Conservation (phyloP, 495 filamentous ascomycete genomes). For the Baudoinia panamericana region DNA sequence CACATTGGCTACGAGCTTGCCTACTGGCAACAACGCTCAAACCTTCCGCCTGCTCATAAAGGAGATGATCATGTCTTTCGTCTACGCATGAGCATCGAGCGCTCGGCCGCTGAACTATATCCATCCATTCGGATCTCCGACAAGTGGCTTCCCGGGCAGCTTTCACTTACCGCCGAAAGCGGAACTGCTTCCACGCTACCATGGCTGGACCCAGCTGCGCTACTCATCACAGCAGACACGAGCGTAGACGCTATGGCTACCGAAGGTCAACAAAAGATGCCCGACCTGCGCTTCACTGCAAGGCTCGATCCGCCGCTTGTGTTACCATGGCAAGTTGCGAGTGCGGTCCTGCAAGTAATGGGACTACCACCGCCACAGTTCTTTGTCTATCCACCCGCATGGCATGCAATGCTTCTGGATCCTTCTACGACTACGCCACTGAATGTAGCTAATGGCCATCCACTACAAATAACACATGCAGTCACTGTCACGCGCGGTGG, state of each 20-base stretch:
- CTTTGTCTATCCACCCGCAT: conserved; percentile 2
- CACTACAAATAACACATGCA: conserved; percentile 11
- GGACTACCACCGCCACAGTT: conserved; percentile 36
- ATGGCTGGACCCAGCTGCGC: conserved; percentile 50
- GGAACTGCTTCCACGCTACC: conserved; percentile 43
- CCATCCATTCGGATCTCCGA: conserved; percentile 49
- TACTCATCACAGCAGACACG: conserved; percentile 23
- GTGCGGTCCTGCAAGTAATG: conserved; percentile 54
- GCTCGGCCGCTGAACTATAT: conserved; percentile 38
- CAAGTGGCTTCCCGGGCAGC: conserved; percentile 49
- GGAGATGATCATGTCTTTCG: conserved; percentile 34
- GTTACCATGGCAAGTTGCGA: conserved; percentile 52
- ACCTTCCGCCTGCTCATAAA: conserved; percentile 8
- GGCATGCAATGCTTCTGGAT: conserved; percentile 10
- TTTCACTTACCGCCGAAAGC: conserved; percentile 31
- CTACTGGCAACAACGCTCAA: conserved; percentile 50
- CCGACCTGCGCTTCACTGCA: conserved; percentile 70
- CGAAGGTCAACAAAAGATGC: conserved; percentile 42
- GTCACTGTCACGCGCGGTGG: conserved; percentile 28
- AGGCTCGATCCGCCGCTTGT: conserved; percentile 73
- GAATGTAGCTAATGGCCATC: conserved; percentile 24
- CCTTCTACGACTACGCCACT: not conserved
- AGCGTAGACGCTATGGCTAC: conserved; percentile 35
- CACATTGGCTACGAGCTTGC: conserved; percentile 66
- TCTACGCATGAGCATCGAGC: conserved; percentile 51